Conservation (phyloP, 768 basidiomycete species). For the Suillus lakei region DNA sequence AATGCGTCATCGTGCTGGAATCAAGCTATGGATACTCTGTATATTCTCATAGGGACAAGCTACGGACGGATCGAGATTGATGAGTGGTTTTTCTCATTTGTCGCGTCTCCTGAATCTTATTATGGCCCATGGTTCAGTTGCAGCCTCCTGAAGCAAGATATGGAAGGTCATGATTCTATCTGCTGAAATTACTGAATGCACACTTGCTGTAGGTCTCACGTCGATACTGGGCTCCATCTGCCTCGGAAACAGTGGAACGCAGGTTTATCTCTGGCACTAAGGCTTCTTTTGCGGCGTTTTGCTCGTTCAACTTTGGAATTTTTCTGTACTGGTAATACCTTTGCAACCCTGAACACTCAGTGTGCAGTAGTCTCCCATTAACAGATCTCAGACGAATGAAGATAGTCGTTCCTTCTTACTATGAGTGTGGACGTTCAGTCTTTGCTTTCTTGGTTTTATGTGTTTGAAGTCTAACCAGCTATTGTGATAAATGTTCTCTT, state of each 20-base stretch:
- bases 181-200: constrained; percentile 74
- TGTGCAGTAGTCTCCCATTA: neutral
- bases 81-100: constrained; percentile 22
- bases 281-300: constrained; percentile 85
- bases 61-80: constrained; percentile 98
- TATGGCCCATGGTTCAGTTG: constrained; percentile 71
- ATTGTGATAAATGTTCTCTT: neutral
- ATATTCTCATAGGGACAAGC: constrained; percentile 98
- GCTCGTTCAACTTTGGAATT: constrained; percentile 67
- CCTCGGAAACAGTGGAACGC: constrained; percentile 59
- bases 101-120: neutral
- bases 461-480: neutral
- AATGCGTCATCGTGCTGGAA: constrained; percentile 87
- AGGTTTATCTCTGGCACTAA: constrained; percentile 69
- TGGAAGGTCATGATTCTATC: constrained; percentile 98
- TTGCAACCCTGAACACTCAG: neutral
- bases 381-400: neutral
- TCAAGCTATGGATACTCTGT: constrained; percentile 66
- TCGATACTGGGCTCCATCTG: constrained; percentile 78
- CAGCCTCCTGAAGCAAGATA: constrained; percentile 91
- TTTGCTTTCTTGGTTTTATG: neutral
- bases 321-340: neutral
- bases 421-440: neutral
- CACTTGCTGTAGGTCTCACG: constrained; percentile 81
- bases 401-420: neutral